Base-by-base conservation (phyloP, 2,329 filamentous ascomycete species). In the Cladosporium austrohemisphaericum region DNA sequence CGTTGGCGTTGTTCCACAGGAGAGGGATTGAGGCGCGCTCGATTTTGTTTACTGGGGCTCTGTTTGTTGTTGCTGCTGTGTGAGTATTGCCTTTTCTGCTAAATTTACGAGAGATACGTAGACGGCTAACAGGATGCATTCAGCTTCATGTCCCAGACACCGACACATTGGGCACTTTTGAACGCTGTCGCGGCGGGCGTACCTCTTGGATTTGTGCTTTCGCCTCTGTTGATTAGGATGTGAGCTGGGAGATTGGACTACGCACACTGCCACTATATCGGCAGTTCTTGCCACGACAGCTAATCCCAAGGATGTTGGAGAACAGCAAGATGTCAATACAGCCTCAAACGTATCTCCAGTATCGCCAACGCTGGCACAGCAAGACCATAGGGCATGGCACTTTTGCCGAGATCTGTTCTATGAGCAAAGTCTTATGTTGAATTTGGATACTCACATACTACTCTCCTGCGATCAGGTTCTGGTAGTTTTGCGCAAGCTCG, bases 1-100 rank as follows among this genome's bases (percentile, higher is more conserved):
- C 33, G 9, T 33, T 47, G 9, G 44, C 11, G 11, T n/a, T 47
- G 3, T 38, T 47, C 16, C 7, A 36, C 18, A 16, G 44, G 10
- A 47, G 44, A 14, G 33, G 33, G 9, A 38, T 7, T 47, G 44
- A 38, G 18, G 44, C 23, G 14, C 23, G 44, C 9, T 37, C 44
- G 26, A 23, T 47, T 11, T 14, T 37, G 16, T 47, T 47, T 11
- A 47, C 44, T 28, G 44, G 32, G 18, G 44, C 23, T 11, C 18
- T 47, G n/a, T 47, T 47, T 47, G 44, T 10, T 22, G 44, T 38
- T 22, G 44, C 44, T 31, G 44, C 44, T 31, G 33, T 23, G 44
- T 47, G 18, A 47, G 44, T 47, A 11, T 14, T 22, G 8, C 18
- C 32, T 13, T 2, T 3, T 26, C 14, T 40, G 11, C 11, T 13